phyloP scores from a whole-genome alignment of 768 basidiomycete genomes.

The Hemileccinum rubropunctum region DNA sequence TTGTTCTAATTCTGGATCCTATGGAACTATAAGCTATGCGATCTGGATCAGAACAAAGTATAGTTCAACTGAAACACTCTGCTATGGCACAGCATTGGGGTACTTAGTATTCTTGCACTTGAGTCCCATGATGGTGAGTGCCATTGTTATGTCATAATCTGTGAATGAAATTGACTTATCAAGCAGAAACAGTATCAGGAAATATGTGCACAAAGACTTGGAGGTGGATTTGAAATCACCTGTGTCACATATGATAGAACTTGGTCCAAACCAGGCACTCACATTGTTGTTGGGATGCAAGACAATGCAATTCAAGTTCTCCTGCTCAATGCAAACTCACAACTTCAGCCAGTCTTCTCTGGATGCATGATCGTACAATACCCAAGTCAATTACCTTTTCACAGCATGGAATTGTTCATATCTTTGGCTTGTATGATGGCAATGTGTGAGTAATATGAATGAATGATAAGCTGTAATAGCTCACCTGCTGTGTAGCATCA shows the following conservation, averaged over 20 bases:
- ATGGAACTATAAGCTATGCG: neutral
- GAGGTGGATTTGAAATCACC: neutral
- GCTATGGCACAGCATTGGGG: conserved; percentile 5
- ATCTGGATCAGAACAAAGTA: conserved; percentile 5
- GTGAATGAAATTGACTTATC: neutral
- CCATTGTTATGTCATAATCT: no score
- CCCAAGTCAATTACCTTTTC: conserved; percentile 6
- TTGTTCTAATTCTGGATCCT: neutral
- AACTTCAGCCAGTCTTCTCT: conserved; percentile 5
- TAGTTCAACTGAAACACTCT: neutral
- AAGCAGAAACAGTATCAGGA: neutral
- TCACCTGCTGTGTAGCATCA: neutral
- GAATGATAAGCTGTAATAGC: neutral
- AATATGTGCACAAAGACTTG: neutral
- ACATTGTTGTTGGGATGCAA: neutral
- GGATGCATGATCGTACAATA: conserved; percentile 1
- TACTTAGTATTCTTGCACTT: no score
- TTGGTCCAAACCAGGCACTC: neutral
- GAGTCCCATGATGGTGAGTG: no score
- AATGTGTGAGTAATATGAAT: neutral
- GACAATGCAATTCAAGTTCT: conserved; percentile 2
- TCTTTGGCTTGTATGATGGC: neutral
- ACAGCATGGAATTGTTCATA: neutral
- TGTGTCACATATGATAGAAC: neutral
- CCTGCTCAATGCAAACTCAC: neutral